Conservation (phyloP, 1,284 basidiomycete genomes). For the Apiotrichum gracile region DNA sequence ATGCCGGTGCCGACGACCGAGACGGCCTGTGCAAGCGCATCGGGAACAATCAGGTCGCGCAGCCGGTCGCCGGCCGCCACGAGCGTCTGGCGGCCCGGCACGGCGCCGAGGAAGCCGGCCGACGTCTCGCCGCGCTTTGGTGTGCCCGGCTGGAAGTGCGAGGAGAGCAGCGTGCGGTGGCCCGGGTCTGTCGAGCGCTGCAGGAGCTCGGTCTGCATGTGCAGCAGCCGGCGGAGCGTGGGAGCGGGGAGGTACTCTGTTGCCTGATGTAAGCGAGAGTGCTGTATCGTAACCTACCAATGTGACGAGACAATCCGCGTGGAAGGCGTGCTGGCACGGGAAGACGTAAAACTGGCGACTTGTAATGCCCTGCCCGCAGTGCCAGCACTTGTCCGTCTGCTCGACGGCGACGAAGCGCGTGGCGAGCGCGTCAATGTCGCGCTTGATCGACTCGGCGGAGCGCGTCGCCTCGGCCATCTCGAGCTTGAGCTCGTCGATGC, state of each 20-base stretch:
- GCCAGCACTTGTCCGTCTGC: slow-evolving; percentile 75
- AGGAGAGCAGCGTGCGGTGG: slow-evolving; percentile 35
- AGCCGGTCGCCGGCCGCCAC: slow-evolving; percentile 82
- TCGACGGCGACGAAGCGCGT: slow-evolving; percentile 93
- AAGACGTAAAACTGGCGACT: slow-evolving; percentile 96
- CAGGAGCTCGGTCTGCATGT: slow-evolving; percentile 74
- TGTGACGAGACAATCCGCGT: slow-evolving; percentile 87
- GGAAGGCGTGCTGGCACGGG: slow-evolving; percentile 93
- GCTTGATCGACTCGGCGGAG: slow-evolving; percentile 87
- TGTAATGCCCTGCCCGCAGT: slow-evolving; percentile 68
- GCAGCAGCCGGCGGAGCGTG: slow-evolving; percentile 72
- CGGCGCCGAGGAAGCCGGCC: slow-evolving; percentile 33
- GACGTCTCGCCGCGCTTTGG: slow-evolving; percentile 19
- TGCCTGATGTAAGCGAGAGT: slow-evolving; percentile 53
- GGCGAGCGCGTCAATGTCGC: slow-evolving; percentile 77
- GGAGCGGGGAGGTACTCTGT: slow-evolving; percentile 81
- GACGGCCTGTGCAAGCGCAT: slow-evolving; percentile 63
- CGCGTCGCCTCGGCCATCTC: slow-evolving; percentile 96
- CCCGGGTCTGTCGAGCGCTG: slow-evolving; percentile 46
- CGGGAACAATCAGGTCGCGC: slow-evolving; percentile 83
- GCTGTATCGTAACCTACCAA: slow-evolving; percentile 56
- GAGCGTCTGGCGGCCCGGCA: slow-evolving; percentile 67
- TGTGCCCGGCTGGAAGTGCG: slow-evolving; percentile 16
- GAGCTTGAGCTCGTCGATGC: slow-evolving; percentile 81
- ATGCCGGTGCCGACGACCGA: slow-evolving; percentile 26